Evolutionary conservation across 371 early-diverging fungal species (phyloP), one percentile per base, ranked within the genome.

Genomic region (Fennellomyces sp.): DNA sequence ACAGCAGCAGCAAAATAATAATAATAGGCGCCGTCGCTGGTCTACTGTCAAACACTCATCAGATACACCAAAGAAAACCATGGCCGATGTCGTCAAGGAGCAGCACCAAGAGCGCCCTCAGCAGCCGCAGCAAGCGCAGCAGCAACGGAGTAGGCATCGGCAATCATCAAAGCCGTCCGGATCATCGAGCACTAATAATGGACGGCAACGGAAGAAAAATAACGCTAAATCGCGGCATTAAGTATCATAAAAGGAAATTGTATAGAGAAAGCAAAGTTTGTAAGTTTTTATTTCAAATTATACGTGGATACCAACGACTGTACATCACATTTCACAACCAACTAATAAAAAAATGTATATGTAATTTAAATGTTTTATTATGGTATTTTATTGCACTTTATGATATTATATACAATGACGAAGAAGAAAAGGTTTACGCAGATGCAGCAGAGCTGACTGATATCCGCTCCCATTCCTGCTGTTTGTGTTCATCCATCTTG

Each of bases 381-480:
- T 39, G 5, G 5, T 39, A 39, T 4, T 11, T 39, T 39, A 11
- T 39, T 39, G 6, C n/a, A 11, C 17, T 39, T 39, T 11, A n/a
- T 39, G 12, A 13, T 38, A 38, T 39, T 11, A 39, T n/a, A n/a
- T 39, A n/a, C 6, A 11, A 11, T 13, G 13, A 11, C 17, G 2
- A 39, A 38, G 12, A 38, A 38, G 17, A 39, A 39, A 39, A 13
- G 2, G 13, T 39, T 39, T 33, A 33, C 35, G 52, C 29, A 10
- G 39, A 36, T 15, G 23, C 15, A 11, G 35, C 23, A 26, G 55
- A 54, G 38, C 45, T 17, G 6, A 54, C 19, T 19, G 61, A 54
- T 35, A 31, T 36, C 53, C 68, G 60, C 61, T 74, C 71, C 80
- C 80, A 80, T 69, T 80, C 80, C 6, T 55, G 62, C 39, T 72